Base-by-base conservation (phyloP, 2,329 filamentous ascomycete species). In the Sclerotinia nivalis region DNA sequence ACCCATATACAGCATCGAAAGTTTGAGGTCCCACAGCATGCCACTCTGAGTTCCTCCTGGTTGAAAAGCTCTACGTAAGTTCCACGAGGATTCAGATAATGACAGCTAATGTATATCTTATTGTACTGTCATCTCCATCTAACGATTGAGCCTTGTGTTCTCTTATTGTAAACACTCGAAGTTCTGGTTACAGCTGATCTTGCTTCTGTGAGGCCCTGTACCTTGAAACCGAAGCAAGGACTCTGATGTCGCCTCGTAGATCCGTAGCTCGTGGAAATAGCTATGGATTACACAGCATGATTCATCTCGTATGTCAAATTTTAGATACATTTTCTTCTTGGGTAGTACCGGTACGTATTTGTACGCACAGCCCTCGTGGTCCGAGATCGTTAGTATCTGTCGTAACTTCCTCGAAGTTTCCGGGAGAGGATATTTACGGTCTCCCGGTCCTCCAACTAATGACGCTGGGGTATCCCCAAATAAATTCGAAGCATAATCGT, bases 281-380 rank as follows among this genome's bases (percentile, higher is more conserved):
- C 34, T 28, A 40, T 28, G 47, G 37, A 59, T 47, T 61, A 45
- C 66, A 64, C 56, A 69, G 25, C 58, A 64, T 64, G n/a, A 47
- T 50, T 55, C 25, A 25, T 28, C 66, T 52, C 66, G 25, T 64
- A 25, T 34, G n/a, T 20, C 55, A 37, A 40, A 43, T 52, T 25
- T 43, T 64, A 15, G 22, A 64, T n/a, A 47, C 58, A 64, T 55
- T 50, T 60, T 55, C 25, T 22, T 62, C 47, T 68, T 49, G 20
- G 40, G 31, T 66, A 20, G 18, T n/a, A 66, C 50, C 34, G 34
- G 34, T 43, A 43, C 31, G 45, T 40, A 20, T 50, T 52, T 25
- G 22, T 62, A 37, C 43, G 43, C 25, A 34, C 31, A 31, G 18
- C n/a, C 25, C 49, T 66, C 62, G 49, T 55, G 34, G 62, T 66